Evolutionary conservation across 2,329 filamentous ascomycete species (phyloP).

Genomic region (Stachybotrys echinatus): DNA sequence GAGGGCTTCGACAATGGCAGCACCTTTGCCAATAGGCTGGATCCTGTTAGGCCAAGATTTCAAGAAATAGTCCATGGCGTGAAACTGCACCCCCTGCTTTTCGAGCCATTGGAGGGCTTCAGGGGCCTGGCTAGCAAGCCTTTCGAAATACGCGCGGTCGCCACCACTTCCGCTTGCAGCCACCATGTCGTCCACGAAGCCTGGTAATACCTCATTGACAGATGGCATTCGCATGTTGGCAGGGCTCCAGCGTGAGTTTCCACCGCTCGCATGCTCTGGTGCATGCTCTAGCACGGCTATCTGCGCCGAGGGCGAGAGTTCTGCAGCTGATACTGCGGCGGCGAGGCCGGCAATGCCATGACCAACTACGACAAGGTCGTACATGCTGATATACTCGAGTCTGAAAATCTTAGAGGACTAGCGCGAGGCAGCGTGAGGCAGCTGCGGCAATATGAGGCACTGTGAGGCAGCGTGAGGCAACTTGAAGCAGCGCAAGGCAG

Average conservation of each 20-base stretch:
- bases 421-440: slow-evolving; percentile 1
- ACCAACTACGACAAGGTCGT: slow-evolving; percentile 7
- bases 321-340: slow-evolving; percentile 7
- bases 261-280: slow-evolving; percentile 7
- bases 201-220: slow-evolving; percentile 7
- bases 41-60: slow-evolving; percentile 7
- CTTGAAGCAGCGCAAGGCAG: neutral
- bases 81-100: slow-evolving; percentile 6
- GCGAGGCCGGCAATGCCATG: slow-evolving; percentile 7
- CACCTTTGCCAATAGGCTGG: slow-evolving; percentile 7
- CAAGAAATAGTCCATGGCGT: slow-evolving; percentile 7
- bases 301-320: slow-evolving; percentile 7
- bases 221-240: slow-evolving; percentile 7
- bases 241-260: slow-evolving; percentile 7
- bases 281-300: slow-evolving; percentile 7
- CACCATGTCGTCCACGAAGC: slow-evolving; percentile 7
- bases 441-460: neutral
- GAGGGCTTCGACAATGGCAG: slow-evolving; percentile 7
- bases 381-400: slow-evolving; percentile 7
- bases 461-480: slow-evolving; percentile 1
- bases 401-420: slow-evolving; percentile 6
- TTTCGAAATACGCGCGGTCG: slow-evolving; percentile 7
- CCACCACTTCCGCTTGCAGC: slow-evolving; percentile 7
- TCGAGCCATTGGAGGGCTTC: slow-evolving; percentile 7
- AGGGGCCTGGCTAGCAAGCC: slow-evolving; percentile 6